Conservation (phyloP, 1,284 basidiomycete genomes). For the Paramarasmius palmivorus region DNA sequence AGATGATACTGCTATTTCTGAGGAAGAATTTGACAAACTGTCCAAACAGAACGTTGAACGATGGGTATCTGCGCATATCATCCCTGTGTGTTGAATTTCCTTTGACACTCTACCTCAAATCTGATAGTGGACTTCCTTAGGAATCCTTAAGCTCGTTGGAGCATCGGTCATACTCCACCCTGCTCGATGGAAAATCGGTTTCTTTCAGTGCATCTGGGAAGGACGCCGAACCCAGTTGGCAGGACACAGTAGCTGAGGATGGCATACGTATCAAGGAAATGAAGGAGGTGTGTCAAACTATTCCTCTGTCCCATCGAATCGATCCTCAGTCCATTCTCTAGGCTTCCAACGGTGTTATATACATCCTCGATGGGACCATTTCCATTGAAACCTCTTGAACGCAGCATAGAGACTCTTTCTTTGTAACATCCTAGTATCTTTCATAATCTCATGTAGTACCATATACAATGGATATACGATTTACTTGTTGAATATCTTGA, state of each 20-base stretch:
- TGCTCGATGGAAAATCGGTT: conserved; percentile 56
- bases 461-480: too few species aligned
- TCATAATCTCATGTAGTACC: too few species aligned
- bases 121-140: conserved; percentile 24
- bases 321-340: conserved; percentile 26
- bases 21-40: conserved; percentile 59
- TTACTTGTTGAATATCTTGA: too few species aligned
- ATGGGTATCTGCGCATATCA: conserved; percentile 75
- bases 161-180: conserved; percentile 42
- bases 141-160: conserved; percentile 43
- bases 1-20: conserved; percentile 53
- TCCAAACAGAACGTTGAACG: conserved; percentile 65
- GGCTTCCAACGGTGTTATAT: conserved; percentile 71
- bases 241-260: conserved; percentile 52
- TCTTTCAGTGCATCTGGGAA: conserved; percentile 40
- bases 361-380: conserved; percentile 69
- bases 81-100: conserved; percentile 48
- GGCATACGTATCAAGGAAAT: conserved; percentile 51
- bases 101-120: conserved; percentile 11
- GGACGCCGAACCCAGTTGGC: conserved; percentile 52
- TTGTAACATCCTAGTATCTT: too few species aligned
- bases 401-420: too few species aligned
- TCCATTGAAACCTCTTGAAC: neutral
- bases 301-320: conserved; percentile 1
- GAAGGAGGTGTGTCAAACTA: conserved; percentile 49